A percentile compares a stretch with the other conserved stretches of the same genome.
phyloP scores from a whole-genome alignment of 495 filamentous ascomycete genomes.

The Paragyromitra xinjiangensis region DNA sequence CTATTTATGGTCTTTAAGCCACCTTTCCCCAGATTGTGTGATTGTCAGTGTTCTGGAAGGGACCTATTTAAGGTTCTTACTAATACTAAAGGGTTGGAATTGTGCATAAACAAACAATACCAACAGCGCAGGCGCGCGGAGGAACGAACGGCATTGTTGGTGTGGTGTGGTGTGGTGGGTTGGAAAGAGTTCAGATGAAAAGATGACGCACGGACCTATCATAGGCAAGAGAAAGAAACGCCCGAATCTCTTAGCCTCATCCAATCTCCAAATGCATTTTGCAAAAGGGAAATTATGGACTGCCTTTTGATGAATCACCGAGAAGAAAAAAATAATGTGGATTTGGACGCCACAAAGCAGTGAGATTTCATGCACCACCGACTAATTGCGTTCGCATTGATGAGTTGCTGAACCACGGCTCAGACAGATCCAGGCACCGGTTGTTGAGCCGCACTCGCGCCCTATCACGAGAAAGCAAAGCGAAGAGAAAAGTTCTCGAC shows the following conservation, averaged over 20 bases:
- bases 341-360: constrained; percentile 1
- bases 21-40: constrained; percentile 28
- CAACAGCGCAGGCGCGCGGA: constrained; percentile 22
- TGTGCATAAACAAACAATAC: constrained; percentile 3
- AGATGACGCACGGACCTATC: constrained; percentile 13
- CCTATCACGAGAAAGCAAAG: not conserved
- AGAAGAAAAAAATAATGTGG: not conserved
- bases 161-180: not conserved
- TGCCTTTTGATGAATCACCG: constrained; percentile 4
- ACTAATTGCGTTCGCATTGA: constrained; percentile 17
- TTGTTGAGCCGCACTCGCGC: constrained; percentile 32
- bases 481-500: not conserved
- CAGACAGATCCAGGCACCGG: constrained; percentile 28
- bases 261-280: not conserved
- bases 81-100: not conserved
- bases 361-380: constrained; percentile 34
- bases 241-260: constrained; percentile 1
- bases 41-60: constrained; percentile 23
- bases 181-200: constrained; percentile 26
- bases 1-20: constrained; percentile 24
- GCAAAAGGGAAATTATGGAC: constrained; percentile 4
- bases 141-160: not conserved
- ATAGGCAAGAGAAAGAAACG: constrained; percentile 8
- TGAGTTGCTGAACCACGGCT: constrained; percentile 34
- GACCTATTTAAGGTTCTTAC: constrained; percentile 40